Base-by-base conservation (phyloP, 192 early-diverging fungal genomes). In the Coemansia biformis region DNA sequence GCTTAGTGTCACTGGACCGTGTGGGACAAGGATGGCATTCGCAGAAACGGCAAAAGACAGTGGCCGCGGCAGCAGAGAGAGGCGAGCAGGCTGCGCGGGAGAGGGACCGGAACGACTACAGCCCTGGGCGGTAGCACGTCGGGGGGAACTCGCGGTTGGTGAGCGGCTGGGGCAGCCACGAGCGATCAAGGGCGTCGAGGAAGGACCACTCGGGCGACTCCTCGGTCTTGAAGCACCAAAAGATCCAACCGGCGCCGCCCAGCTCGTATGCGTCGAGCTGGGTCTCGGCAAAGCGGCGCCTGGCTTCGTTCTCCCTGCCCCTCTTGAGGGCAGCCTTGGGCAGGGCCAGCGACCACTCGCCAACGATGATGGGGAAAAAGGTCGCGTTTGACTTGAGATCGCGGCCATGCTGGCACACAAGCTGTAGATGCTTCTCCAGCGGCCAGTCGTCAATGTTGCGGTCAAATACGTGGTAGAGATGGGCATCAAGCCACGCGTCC, bases 141-240 rank as follows among this genome's bases (percentile, higher is more conserved):
- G 58, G 35, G 16, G 64, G 51, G 29, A 75, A 75, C 22, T 59
- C 57, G 18, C 71, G 54, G n/a, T 41, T 58, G 13, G 48, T 56
- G 14, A 76, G 39, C 1, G 66, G 74, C 44, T 66, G 58, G 12
- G 83, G 85, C 29, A 85, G 59, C 82, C 83, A 87, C 10, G 79
- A 82, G 43, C 80, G 64, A 28, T 85, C 72, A 12, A 82, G 72
- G 5, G 79, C 78, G 14, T 81, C 75, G 30, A 85, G 72, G 56
- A 84, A 87, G 11, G 82, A 80, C 85, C 85, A 87, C 46, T 82
- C 77, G 2, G 83, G 83, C 8, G 81, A 83, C n/a, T 54, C 49
- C 24, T 87, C 83, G 0, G 83, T 82, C 51, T 87, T 87, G 54
- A 83, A 85, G 48, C 79, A 83, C 85, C 85, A 87, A 34, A 78